These are phyloP conservation scores for Penicillium simplicissimum DNA, from an alignment of 495 filamentous ascomycete genomes.

Conservation along the genomic window DNA sequence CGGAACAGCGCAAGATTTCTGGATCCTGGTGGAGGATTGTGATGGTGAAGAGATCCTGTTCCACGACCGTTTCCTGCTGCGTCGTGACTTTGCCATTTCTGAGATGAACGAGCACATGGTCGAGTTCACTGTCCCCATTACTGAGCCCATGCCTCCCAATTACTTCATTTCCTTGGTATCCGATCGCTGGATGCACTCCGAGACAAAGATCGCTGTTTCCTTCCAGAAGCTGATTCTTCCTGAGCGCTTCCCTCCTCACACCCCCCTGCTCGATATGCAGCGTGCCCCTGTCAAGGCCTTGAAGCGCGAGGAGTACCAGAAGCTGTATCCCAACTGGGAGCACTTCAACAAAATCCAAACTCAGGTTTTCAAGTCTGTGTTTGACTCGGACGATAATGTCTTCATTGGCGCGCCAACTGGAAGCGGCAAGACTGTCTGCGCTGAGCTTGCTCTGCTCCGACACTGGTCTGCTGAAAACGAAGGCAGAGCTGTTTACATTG, in stretches of 20 bases:
- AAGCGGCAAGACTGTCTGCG: constrained; percentile 95
- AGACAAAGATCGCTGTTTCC: constrained; percentile 88
- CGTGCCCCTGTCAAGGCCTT: constrained; percentile 84
- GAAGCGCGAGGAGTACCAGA: constrained; percentile 79
- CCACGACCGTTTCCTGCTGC: constrained; percentile 92
- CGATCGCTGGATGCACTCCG: constrained; percentile 97
- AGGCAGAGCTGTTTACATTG: constrained; percentile 89
- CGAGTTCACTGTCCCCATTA: constrained; percentile 94
- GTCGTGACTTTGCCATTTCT: constrained; percentile 76
- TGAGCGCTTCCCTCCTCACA: constrained; percentile 94
- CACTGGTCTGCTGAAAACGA: constrained; percentile 74
- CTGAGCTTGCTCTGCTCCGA: constrained; percentile 86
- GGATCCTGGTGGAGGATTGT: constrained; percentile 96
- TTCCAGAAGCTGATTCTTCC: constrained; percentile 94
- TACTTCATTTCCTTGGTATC: constrained; percentile 96
- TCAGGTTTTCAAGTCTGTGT: constrained; percentile 92
- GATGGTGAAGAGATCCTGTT: constrained; percentile 96
- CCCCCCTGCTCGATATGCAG: constrained; percentile 85
- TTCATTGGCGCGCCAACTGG: constrained; percentile 88
- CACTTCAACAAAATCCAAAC: constrained; percentile 98
- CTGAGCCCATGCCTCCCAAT: constrained; percentile 96
- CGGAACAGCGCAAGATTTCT: constrained; percentile 86
- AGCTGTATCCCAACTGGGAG: constrained; percentile 81
- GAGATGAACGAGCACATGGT: constrained; percentile 93
- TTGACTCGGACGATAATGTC: constrained; percentile 86